A percentile compares a stretch with the other conserved stretches of the same genome.
Conservation (phyloP, 2,329 filamentous ascomycete species). For the Neodidymelliopsis sp. region DNA sequence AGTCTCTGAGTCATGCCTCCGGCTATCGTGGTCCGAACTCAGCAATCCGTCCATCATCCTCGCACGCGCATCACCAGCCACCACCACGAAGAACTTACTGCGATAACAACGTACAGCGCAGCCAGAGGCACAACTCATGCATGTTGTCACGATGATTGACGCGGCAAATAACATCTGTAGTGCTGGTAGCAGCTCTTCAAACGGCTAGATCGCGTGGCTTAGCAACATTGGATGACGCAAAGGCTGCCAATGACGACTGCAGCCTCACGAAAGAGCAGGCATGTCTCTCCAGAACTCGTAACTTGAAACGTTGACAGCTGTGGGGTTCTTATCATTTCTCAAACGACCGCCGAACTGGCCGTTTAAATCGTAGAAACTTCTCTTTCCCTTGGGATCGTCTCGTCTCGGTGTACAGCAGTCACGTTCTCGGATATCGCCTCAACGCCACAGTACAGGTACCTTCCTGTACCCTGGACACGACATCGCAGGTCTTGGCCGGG, state of each 20-base stretch:
- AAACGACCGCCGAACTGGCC: neutral
- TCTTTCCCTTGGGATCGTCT: neutral
- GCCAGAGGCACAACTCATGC: no score
- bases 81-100: no score
- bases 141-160: neutral
- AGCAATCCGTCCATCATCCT: no score
- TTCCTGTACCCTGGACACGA: no score
- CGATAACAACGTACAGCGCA: no score
- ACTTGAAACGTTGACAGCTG: conserved; percentile 13
- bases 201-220: conserved; percentile 15
- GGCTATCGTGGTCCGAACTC: no score
- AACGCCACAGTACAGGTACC: no score
- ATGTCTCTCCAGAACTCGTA: conserved; percentile 4
- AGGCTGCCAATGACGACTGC: conserved; percentile 12
- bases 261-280: conserved; percentile 5
- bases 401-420: neutral
- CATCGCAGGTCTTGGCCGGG: no score
- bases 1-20: no score
- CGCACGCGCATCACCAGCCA: no score
- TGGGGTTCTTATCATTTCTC: neutral
- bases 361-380: neutral
- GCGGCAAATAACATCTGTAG: conserved; percentile 1
- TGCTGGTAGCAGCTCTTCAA: conserved; percentile 2
- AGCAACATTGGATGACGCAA: conserved; percentile 18
- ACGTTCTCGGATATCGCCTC: neutral